Evolutionary conservation across 306 rosid genomes (phyloP), one percentile per base, ranked within the genome.

Genomic region (Ormosia semicastrata): DNA sequence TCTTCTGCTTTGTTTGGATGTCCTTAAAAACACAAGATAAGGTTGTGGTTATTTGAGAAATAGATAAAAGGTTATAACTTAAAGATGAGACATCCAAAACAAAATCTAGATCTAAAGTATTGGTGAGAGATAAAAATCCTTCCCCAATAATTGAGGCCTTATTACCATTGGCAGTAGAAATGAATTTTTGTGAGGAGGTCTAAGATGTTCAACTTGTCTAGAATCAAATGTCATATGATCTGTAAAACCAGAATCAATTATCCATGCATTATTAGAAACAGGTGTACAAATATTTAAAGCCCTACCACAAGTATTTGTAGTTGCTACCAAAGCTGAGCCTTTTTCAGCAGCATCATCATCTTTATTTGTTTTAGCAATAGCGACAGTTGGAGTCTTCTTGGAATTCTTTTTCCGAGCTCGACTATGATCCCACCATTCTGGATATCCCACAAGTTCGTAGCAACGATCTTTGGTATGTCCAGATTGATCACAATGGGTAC

Each of bases 191-290:
- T 69, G 67, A 58, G 5, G 68, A 76, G 3, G 29, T 6, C 8
- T 46, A 76, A 76, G 5, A 7, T 2, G 0, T 34, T 60, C 1
- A 46, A 76, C 29, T 7, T 69, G 32, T 76, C 67, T 70, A 59
- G 78, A 82, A 69, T 69, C 82, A 76, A 67, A 82, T 11, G 57
- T 76, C 73, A 76, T 49, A 4, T 82, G 66, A 60, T 69, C 8
- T 36, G 59, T 75, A 8, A 47, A 54, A 66, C 85, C 47, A 34
- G 0, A 75, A 66, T 83, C 24, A 72, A 71, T 71, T 71, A 83
- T 71, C 75, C 71, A 77, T 77, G 18, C 2, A 34, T 12, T 80
- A 63, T 50, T 73, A 34, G 50, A 11, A 80, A 72, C 11, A 81
- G 4, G 50, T 56, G 32, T 0, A 69, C 7, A 53, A 2, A n/a